Percentiles rank a stretch among this genome's conserved stretches.
These are phyloP conservation scores for Yarrowia sp. DNA, from an alignment of 805 yeast genomes.

Conservation along the genomic window DNA sequence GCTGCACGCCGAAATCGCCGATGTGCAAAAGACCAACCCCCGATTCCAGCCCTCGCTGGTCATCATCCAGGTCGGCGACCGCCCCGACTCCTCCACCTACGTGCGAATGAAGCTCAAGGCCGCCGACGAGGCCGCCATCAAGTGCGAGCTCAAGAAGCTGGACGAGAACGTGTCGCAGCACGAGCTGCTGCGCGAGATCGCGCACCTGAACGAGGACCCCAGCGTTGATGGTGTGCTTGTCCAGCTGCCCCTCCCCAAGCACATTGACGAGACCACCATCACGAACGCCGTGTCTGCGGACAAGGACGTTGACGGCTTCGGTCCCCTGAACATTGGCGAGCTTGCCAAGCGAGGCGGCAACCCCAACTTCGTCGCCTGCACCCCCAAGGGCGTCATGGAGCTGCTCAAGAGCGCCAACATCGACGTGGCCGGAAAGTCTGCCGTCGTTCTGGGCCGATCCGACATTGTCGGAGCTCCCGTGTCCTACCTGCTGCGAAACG, in stretches of 20 bases:
- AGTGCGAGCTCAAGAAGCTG: conserved; percentile 62
- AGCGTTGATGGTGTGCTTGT: conserved; percentile 81
- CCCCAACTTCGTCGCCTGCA: conserved; percentile 87
- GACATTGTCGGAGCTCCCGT: conserved; percentile 97
- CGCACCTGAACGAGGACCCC: conserved; percentile 66
- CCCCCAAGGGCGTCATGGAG: conserved; percentile 90
- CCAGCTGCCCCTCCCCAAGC: conserved; percentile 85
- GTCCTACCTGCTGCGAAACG: conserved; percentile 72
- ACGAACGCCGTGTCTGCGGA: conserved; percentile 76
- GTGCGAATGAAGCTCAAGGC: conserved; percentile 90
- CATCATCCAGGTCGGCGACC: conserved; percentile 83
- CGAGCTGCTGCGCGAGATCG: conserved; percentile 55
- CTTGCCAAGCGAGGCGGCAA: conserved; percentile 80
- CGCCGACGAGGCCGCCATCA: conserved; percentile 76
- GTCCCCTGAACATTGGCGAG: conserved; percentile 85
- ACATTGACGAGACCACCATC: conserved; percentile 71
- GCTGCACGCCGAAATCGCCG: conserved; percentile 51
- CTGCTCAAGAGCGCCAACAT: conserved; percentile 68
- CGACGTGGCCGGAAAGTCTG: conserved; percentile 67
- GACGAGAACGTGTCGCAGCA: conserved; percentile 61
- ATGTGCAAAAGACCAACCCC: conserved; percentile 45
- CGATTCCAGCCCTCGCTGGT: conserved; percentile 73
- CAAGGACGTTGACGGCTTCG: conserved; percentile 96
- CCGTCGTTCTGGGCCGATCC: conserved; percentile 93
- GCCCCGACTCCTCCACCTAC: conserved; percentile 91